Conservation (phyloP, 176 grass and related monocot species). For the Phragmites australis region DNA sequence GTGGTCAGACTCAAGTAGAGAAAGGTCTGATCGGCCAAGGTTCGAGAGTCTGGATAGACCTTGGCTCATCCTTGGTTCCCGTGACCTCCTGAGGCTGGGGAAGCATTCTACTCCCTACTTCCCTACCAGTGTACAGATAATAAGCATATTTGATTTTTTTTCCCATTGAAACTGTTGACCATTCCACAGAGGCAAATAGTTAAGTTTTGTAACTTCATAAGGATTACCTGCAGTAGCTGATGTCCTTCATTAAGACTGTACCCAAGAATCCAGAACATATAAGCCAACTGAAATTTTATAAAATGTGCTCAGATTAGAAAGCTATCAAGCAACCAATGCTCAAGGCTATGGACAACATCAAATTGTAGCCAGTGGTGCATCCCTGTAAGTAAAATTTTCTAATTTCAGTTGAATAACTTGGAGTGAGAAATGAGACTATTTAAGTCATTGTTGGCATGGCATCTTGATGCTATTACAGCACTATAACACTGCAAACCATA, state of each 20-base stretch:
- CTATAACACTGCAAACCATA: background rate
- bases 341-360: conserved; percentile 5
- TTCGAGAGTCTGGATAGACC: too few species aligned
- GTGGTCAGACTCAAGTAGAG: too few species aligned
- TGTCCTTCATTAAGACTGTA: conserved; percentile 62
- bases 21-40: too few species aligned
- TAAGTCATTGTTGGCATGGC: background rate
- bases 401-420: conserved; percentile 1
- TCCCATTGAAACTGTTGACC: too few species aligned
- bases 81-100: too few species aligned
- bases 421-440: background rate
- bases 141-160: too few species aligned
- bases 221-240: conserved; percentile 65
- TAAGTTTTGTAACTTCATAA: conserved; percentile 1
- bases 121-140: background rate
- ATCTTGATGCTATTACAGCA: background rate
- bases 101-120: too few species aligned
- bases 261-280: conserved; percentile 75
- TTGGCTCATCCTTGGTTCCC: too few species aligned
- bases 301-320: background rate
- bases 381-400: background rate
- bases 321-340: background rate
- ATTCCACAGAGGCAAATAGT: background rate
- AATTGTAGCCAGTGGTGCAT: background rate
- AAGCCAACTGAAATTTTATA: conserved; percentile 55